Base-by-base conservation (phyloP, 495 filamentous ascomycete genomes). In the Xylaria curta region DNA sequence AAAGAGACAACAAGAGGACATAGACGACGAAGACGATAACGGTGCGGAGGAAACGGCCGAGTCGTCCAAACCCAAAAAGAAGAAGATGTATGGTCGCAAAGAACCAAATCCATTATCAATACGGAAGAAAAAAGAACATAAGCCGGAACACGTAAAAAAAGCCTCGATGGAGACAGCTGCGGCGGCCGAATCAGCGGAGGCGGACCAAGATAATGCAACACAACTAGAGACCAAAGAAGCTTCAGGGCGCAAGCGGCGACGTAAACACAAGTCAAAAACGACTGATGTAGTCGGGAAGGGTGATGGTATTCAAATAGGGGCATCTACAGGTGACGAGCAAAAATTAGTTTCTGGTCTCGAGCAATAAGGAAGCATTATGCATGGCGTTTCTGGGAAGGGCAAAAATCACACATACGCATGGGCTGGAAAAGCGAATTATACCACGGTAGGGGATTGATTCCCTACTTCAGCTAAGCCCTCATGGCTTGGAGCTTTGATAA, bases 51-150 rank as follows among this genome's bases (percentile, higher is more conserved):
- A 71, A 54, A 74, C 76, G 19, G 72, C 67, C 5, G 77, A 76
- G 58, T 62, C 67, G 7, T 51, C 28, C 0, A 73, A 73, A 19
- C 70, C 78, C 13, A 83, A 85, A 75, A 90, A 88, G 80, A 69
- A 69, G 75, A 83, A 85, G 72, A 91, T 85, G 74, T 82, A 80
- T 71, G 94, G 95, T 24, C 86, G 83, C 0, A 98, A 95, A 81
- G 91, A 86, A 9, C 94, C 95, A 10, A 99, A 99, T 84, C 96
- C 96, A 12, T 83, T 98, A 73, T 90, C 94, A 71, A 83, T 97
- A 74, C 97, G 93, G 86, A 99, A 97, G 83, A 80, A 90, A 83
- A 80, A 89, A 63, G 93, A 92, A 84, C 59, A 75, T 54, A 71
- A 68, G 53, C n/a, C 66, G 69, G 36, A 81, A 75, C 54, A 63